Evolutionary conservation across 345 rosid genomes (phyloP).

Genomic region (Camelina hispida): DNA sequence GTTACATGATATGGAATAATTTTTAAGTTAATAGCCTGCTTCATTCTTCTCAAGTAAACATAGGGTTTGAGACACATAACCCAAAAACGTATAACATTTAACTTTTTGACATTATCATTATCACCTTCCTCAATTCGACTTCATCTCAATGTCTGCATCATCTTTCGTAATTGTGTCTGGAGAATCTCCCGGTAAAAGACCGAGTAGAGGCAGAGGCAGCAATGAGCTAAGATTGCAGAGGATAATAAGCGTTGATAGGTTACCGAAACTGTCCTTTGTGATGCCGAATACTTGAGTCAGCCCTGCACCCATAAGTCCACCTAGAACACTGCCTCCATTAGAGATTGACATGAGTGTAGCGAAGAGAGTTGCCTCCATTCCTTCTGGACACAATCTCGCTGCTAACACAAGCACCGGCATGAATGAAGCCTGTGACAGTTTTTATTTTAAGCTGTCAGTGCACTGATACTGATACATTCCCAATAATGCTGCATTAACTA

Average conservation of each 20-base stretch:
- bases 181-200: conserved; percentile 68
- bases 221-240: conserved; percentile 97
- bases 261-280: conserved; percentile 79
- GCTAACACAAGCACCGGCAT: conserved; percentile 97
- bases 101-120: not conserved
- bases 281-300: conserved; percentile 81
- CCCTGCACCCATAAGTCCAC: conserved; percentile 90
- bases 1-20: conserved; percentile 3
- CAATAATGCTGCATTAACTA: not conserved
- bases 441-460: not conserved
- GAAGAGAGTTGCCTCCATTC: conserved; percentile 97
- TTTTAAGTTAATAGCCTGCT: not conserved
- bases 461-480: not conserved
- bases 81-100: conserved; percentile 12
- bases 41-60: conserved; percentile 17
- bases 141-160: conserved; percentile 70
- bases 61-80: not conserved
- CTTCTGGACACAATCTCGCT: conserved; percentile 91
- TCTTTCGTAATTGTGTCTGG: conserved; percentile 53
- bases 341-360: conserved; percentile 97
- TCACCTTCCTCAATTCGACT: conserved; percentile 58
- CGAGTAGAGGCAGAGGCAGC: conserved; percentile 89
- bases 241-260: conserved; percentile 63
- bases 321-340: conserved; percentile 89
- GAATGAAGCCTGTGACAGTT: conserved; percentile 75